These are phyloP conservation scores for Themeda triandra DNA, from an alignment of 176 grass and related monocot species.

Conservation along the genomic window DNA sequence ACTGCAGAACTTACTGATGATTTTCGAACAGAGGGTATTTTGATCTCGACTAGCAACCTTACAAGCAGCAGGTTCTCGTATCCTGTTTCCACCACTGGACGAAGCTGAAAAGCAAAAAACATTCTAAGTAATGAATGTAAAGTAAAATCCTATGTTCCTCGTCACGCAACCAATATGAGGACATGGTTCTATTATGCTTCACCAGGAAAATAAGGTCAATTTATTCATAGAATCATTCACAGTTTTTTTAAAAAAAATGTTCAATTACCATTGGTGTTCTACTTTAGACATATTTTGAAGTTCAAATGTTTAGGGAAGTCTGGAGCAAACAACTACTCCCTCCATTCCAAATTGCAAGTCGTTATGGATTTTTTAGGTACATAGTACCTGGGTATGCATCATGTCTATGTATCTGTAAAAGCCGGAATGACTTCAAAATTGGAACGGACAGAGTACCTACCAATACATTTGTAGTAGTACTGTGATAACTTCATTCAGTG, in stretches of 20 bases:
- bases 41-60: slow-evolving; percentile 80
- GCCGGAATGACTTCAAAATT: too few species aligned
- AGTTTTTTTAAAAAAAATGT: too few species aligned
- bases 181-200: background rate
- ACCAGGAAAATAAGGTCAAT: background rate
- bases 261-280: background rate
- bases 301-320: background rate
- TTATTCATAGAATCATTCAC: background rate
- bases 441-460: background rate
- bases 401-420: too few species aligned
- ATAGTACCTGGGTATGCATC: too few species aligned
- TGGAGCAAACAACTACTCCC: background rate
- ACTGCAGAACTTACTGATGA: slow-evolving; percentile 61
- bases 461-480: background rate
- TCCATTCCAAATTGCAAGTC: too few species aligned
- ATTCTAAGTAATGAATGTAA: background rate
- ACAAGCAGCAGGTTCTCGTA: slow-evolving; percentile 97
- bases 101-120: slow-evolving; percentile 53
- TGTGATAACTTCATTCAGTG: background rate
- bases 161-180: background rate
- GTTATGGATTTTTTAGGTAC: too few species aligned
- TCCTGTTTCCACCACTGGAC: slow-evolving; percentile 91
- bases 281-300: background rate
- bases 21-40: slow-evolving; percentile 51
- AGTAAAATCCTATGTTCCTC: background rate